Conservation (phyloP, 2,329 filamentous ascomycete species). For the Ceratocystis smalleyi region DNA sequence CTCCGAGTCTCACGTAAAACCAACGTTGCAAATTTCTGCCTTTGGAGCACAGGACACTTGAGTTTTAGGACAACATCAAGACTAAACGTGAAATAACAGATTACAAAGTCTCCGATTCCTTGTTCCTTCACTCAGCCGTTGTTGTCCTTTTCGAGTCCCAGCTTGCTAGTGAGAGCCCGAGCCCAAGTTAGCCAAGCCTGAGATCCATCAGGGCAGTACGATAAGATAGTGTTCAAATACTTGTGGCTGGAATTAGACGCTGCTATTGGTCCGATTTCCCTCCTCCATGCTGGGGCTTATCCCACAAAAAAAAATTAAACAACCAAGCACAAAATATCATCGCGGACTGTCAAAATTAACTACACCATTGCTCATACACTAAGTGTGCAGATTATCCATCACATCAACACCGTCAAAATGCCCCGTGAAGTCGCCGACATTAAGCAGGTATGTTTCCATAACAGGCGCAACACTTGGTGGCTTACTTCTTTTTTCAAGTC, state of each 20-base stretch:
- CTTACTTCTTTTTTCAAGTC: neutral
- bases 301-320: constrained; percentile 17
- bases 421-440: constrained; percentile 96
- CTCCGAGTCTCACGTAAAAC: no score
- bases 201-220: constrained; percentile 15
- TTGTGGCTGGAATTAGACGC: neutral
- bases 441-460: constrained; percentile 49
- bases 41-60: no score
- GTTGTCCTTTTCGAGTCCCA: neutral
- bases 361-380: constrained; percentile 16
- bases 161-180: neutral
- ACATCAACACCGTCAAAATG: constrained; percentile 49
- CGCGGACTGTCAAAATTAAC: constrained; percentile 15
- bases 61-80: no score
- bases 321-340: constrained; percentile 16
- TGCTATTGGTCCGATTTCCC: constrained; percentile 13
- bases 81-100: no score
- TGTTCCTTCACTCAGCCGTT: neutral
- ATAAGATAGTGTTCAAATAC: constrained; percentile 11
- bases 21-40: no score
- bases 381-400: constrained; percentile 18
- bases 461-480: neutral
- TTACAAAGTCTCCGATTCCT: neutral
- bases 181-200: neutral
- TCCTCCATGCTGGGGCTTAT: constrained; percentile 14